A percentile compares a stretch with the other conserved stretches of the same genome.
These are phyloP conservation scores for Ceriops decandra DNA, from an alignment of 345 rosid genomes.

Conservation along the genomic window DNA sequence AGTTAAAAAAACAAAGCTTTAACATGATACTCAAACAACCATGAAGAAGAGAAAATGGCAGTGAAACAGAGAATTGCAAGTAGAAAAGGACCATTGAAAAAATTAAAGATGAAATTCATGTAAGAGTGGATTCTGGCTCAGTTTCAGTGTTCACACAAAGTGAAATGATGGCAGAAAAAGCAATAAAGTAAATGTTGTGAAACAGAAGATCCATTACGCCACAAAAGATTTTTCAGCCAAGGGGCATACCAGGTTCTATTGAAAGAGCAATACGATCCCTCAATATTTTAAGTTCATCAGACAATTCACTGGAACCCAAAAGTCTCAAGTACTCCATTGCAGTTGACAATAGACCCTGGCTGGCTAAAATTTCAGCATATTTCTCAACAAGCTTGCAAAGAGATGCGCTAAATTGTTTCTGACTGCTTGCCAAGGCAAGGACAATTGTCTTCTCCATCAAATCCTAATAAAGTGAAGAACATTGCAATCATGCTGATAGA, in stretches of 20 bases:
- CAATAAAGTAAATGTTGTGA: background rate
- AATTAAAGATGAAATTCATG: too few relatives aligned
- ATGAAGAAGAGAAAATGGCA: too few relatives aligned
- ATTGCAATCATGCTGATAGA: slow-evolving; percentile 10
- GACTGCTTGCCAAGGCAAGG: slow-evolving; percentile 90
- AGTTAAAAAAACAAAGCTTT: too few relatives aligned
- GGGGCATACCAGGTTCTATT: slow-evolving; percentile 61
- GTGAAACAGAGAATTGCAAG: too few relatives aligned
- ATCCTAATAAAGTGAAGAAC: slow-evolving; percentile 50
- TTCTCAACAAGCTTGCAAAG: slow-evolving; percentile 97
- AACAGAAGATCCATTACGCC: background rate
- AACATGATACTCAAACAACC: too few relatives aligned
- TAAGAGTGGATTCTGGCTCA: too few relatives aligned
- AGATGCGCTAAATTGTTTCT: slow-evolving; percentile 84
- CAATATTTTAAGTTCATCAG: slow-evolving; percentile 80
- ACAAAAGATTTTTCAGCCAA: background rate
- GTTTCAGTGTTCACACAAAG: background rate
- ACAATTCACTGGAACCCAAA: slow-evolving; percentile 74
- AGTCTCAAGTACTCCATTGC: slow-evolving; percentile 96
- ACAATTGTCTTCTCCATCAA: slow-evolving; percentile 99
- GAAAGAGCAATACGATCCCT: slow-evolving; percentile 78
- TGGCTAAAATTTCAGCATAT: slow-evolving; percentile 94
- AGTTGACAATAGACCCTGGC: slow-evolving; percentile 81
- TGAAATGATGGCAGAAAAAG: background rate
- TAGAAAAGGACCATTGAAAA: too few relatives aligned